phyloP scores from a whole-genome alignment of 495 filamentous ascomycete species.

The Clohesyomyces aquaticus region DNA sequence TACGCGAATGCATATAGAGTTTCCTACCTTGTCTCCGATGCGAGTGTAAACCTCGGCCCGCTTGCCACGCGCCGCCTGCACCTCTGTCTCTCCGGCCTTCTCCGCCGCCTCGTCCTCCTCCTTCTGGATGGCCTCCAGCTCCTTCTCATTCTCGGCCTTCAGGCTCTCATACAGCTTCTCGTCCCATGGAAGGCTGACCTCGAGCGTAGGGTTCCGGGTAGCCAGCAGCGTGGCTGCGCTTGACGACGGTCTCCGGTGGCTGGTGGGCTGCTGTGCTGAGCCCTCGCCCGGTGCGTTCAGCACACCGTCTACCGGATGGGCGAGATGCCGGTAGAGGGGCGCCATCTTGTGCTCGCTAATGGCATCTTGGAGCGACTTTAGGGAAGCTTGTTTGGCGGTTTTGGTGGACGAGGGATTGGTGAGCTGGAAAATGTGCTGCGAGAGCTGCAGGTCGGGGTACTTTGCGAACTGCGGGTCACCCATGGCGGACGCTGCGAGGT shows the following conservation, averaged over 20 bases:
- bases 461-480: slow-evolving; percentile 96
- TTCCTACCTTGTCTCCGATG: slow-evolving; percentile 88
- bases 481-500: slow-evolving; percentile 56
- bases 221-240: slow-evolving; percentile 68
- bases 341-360: slow-evolving; percentile 96
- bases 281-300: slow-evolving; percentile 78
- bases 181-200: slow-evolving; percentile 82
- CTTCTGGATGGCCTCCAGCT: slow-evolving; percentile 89
- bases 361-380: slow-evolving; percentile 87
- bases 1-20: slow-evolving; percentile 13
- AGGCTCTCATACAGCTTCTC: slow-evolving; percentile 83
- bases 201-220: slow-evolving; percentile 60
- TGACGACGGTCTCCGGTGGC: slow-evolving; percentile 43
- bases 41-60: slow-evolving; percentile 92
- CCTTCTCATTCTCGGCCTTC: slow-evolving; percentile 83
- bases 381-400: slow-evolving; percentile 68
- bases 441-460: slow-evolving; percentile 87
- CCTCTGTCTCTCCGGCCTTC: slow-evolving; percentile 93
- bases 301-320: slow-evolving; percentile 90
- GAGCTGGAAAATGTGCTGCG: slow-evolving; percentile 96
- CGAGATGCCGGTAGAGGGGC: slow-evolving; percentile 91
- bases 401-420: slow-evolving; percentile 80
- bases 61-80: slow-evolving; percentile 89
- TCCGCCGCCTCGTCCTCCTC: slow-evolving; percentile 94
- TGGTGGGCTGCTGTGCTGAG: slow-evolving; percentile 58